Conservation (phyloP, 2,329 filamentous ascomycete species). For the Phaeosphaeria sp. region DNA sequence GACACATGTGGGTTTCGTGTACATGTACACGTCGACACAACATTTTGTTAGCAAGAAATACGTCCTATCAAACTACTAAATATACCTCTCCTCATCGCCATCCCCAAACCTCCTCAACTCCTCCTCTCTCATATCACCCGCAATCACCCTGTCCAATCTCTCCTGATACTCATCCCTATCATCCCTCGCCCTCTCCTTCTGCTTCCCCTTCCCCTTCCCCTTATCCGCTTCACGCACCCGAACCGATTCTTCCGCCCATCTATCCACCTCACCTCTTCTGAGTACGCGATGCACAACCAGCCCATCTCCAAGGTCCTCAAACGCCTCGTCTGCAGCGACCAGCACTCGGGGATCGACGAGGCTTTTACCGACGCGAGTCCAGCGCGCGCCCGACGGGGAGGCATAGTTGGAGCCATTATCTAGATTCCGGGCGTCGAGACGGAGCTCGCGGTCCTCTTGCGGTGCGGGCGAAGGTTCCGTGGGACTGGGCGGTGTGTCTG, state of each 20-base stretch:
- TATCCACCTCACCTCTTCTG: slow-evolving; percentile 27
- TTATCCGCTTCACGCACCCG: slow-evolving; percentile 25
- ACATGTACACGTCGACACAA: no score
- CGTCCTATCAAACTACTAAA: no score
- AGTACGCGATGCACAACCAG: background rate
- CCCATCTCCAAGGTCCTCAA: background rate
- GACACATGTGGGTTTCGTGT: no score
- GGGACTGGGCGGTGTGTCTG: background rate
- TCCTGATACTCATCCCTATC: slow-evolving; percentile 20
- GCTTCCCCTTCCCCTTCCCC: slow-evolving; percentile 20
- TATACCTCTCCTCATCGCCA: background rate
- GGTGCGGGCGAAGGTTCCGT: background rate
- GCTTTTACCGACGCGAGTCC: background rate
- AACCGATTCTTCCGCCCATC: slow-evolving; percentile 26
- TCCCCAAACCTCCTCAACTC: slow-evolving; percentile 15
- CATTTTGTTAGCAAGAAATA: no score
- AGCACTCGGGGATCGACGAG: background rate
- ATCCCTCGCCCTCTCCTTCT: background rate
- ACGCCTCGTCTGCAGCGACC: background rate
- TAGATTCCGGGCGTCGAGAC: background rate
- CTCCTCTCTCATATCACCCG: slow-evolving; percentile 19
- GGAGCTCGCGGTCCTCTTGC: background rate
- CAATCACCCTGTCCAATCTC: slow-evolving; percentile 18
- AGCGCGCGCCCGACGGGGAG: background rate
- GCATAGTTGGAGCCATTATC: background rate